Evolutionary conservation across 345 rosid species (phyloP).

Genomic region (Arabidopsis suecica): DNA sequence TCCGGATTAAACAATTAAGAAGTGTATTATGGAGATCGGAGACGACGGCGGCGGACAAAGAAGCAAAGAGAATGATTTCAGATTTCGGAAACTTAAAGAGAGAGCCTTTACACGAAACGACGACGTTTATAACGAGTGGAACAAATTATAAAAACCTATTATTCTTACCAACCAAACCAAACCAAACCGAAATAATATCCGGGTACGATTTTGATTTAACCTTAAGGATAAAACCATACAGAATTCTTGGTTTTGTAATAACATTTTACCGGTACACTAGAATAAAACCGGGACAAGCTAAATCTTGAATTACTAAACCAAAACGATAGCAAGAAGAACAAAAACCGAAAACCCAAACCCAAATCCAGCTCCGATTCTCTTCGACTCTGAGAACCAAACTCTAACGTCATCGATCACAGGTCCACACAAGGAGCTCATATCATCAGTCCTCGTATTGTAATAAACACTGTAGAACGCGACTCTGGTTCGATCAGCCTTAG

Average conservation of each 20-base stretch:
- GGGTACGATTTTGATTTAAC: background rate
- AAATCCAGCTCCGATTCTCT: slow-evolving; percentile 45
- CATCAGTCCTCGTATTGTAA: slow-evolving; percentile 90
- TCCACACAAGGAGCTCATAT: slow-evolving; percentile 96
- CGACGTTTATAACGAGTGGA: background rate
- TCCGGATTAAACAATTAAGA: background rate
- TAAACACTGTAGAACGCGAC: slow-evolving; percentile 92
- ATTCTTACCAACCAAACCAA: background rate
- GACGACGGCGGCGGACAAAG: slow-evolving; percentile 13
- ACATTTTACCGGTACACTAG: slow-evolving; percentile 8
- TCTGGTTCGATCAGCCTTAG: slow-evolving; percentile 86
- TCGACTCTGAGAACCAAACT: slow-evolving; percentile 73
- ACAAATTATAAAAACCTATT: background rate
- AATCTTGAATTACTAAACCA: slow-evolving; percentile 38
- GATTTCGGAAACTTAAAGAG: background rate
- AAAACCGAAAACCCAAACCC: slow-evolving; percentile 47
- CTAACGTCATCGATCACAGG: slow-evolving; percentile 92
- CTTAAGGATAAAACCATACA: background rate
- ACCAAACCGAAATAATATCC: background rate
- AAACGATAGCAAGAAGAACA: slow-evolving; percentile 38
- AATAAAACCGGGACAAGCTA: slow-evolving; percentile 3
- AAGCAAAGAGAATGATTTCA: background rate
- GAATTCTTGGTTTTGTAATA: slow-evolving; percentile 31
- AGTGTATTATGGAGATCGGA: background rate
- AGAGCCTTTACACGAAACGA: background rate